Percentiles rank a stretch among this genome's conserved stretches.
Conservation (phyloP, 148 eudicot genomes). For the Nepenthes gracilis region DNA sequence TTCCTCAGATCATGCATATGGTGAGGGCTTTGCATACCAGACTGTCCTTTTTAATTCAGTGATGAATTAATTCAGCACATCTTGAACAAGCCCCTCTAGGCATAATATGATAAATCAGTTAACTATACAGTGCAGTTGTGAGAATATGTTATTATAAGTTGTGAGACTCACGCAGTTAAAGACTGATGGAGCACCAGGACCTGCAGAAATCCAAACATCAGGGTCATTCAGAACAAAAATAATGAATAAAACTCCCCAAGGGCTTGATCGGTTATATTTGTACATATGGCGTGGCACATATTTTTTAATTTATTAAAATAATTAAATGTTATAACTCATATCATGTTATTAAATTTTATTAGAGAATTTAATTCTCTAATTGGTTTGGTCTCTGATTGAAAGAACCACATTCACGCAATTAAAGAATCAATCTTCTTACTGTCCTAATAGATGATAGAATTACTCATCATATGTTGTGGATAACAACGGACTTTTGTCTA, state of each 20-base stretch:
- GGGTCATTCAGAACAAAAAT: not conserved
- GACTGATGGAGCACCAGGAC: conserved; percentile 28
- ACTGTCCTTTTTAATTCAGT: not conserved
- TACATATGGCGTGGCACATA: not conserved
- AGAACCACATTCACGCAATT: too few species aligned
- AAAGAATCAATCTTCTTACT: too few species aligned
- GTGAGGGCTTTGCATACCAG: not conserved
- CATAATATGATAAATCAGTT: not conserved
- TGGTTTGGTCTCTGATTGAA: too few species aligned
- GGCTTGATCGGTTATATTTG: not conserved
- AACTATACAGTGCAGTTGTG: not conserved
- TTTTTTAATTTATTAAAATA: too few species aligned
- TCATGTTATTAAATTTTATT: too few species aligned
- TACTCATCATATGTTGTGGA: too few species aligned
- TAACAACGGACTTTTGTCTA: too few species aligned
- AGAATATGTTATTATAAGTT: not conserved
- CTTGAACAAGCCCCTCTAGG: too few species aligned
- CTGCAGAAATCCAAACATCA: conserved; percentile 11
- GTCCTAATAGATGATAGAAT: too few species aligned
- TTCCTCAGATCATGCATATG: not conserved
- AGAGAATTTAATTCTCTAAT: too few species aligned
- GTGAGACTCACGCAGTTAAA: conserved; percentile 2
- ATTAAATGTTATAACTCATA: too few species aligned
- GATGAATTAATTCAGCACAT: too few species aligned
- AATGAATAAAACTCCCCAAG: not conserved